These are phyloP conservation scores for Coemansia sp. DNA, from an alignment of 371 early-diverging fungal species.

Conservation along the genomic window DNA sequence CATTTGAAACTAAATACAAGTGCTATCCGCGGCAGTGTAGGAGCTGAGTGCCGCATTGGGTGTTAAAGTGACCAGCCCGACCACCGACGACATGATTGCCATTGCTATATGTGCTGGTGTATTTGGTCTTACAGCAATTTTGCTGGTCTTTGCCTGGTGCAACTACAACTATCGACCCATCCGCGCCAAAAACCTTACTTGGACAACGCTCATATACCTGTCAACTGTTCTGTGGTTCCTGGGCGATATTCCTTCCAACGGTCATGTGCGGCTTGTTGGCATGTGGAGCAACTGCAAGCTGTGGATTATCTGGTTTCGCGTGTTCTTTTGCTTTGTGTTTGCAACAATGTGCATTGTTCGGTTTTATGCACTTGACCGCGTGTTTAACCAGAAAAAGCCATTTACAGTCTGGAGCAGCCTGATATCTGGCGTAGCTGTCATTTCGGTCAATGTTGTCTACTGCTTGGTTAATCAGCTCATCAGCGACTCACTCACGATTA, in stretches of 20 bases:
- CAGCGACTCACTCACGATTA: constrained; percentile 7
- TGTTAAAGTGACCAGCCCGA: constrained; percentile 16
- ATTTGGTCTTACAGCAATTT: constrained; percentile 25
- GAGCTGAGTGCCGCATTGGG: neutral
- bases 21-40: neutral
- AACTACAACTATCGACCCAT: constrained; percentile 42
- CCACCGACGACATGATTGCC: constrained; percentile 14
- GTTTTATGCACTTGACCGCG: constrained; percentile 42
- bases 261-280: constrained; percentile 26
- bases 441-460: constrained; percentile 10
- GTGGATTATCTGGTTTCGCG: constrained; percentile 47
- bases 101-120: constrained; percentile 18
- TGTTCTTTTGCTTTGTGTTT: constrained; percentile 34
- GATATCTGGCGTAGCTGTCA: constrained; percentile 8
- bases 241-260: constrained; percentile 33
- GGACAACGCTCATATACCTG: constrained; percentile 34
- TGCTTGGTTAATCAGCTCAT: constrained; percentile 28
- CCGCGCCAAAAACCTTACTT: constrained; percentile 38
- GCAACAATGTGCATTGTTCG: constrained; percentile 35
- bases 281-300: constrained; percentile 33
- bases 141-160: constrained; percentile 27
- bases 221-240: constrained; percentile 44
- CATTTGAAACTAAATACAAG: neutral
- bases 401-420: constrained; percentile 25
- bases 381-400: constrained; percentile 44